These are phyloP conservation scores for Naganishia onofrii DNA, from an alignment of 768 basidiomycete genomes.

Conservation along the genomic window DNA sequence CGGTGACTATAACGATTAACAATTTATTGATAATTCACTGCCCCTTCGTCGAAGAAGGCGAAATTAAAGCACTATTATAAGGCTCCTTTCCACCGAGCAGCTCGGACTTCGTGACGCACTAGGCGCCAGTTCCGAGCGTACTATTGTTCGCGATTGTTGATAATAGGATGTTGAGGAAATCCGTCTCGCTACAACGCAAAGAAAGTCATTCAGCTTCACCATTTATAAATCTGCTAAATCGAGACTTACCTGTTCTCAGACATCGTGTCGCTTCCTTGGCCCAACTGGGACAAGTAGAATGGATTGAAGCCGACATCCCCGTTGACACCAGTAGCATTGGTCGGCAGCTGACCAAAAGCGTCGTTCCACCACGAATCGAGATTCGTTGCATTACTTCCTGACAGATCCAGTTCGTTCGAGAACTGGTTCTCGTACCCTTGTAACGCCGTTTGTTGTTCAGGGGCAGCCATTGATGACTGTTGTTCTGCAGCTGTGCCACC, in stretches of 20 bases:
- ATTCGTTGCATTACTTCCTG: slow-evolving; percentile 15
- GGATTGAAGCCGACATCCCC: slow-evolving; percentile 43
- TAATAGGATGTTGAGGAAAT: slow-evolving; percentile 49
- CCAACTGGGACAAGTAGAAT: slow-evolving; percentile 46
- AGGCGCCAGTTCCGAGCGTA: slow-evolving; percentile 16
- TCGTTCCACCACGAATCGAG: slow-evolving; percentile 31
- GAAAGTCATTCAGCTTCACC: not conserved
- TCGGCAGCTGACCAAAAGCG: slow-evolving; percentile 32
- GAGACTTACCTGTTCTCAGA: slow-evolving; percentile 27
- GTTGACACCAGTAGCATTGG: slow-evolving; percentile 26
- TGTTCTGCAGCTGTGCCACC: not conserved
- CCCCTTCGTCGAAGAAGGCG: too few species aligned
- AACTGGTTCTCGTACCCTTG: slow-evolving; percentile 23
- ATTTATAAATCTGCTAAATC: not conserved
- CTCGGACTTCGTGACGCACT: not conserved
- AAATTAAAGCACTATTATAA: too few species aligned
- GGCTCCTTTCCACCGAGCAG: too few species aligned
- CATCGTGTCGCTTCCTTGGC: slow-evolving; percentile 26
- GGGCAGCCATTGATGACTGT: slow-evolving; percentile 13
- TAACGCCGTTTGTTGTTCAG: slow-evolving; percentile 36
- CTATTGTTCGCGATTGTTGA: slow-evolving; percentile 48
- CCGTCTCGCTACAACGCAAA: slow-evolving; percentile 38
- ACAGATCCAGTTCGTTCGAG: slow-evolving; percentile 37
- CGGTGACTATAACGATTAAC: too few species aligned
- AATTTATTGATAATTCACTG: too few species aligned